Conservation (phyloP, 805 yeast genomes). For the Kuraishia hungarica region DNA sequence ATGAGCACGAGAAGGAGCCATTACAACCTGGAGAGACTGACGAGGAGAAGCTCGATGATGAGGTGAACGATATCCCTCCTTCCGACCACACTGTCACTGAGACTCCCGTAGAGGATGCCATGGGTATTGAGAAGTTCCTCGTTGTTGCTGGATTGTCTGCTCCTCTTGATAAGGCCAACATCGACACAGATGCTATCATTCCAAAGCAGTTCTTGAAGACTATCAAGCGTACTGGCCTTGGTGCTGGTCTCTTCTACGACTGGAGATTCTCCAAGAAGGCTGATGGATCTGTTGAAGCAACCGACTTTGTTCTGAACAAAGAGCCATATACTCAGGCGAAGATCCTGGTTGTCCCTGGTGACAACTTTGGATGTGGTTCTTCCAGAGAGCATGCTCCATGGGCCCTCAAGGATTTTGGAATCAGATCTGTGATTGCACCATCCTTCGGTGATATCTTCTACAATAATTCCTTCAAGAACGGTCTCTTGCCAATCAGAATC, state of each 20-base stretch:
- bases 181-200: constrained; percentile 97
- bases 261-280: constrained; percentile 66
- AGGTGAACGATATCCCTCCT: constrained; percentile 57
- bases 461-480: constrained; percentile 95
- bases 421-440: constrained; percentile 92
- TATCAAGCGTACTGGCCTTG: constrained; percentile 92
- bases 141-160: constrained; percentile 84
- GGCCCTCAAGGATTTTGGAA: constrained; percentile 98
- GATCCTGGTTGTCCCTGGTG: constrained; percentile 87
- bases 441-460: constrained; percentile 97
- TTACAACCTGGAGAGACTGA: constrained; percentile 44
- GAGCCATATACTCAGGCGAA: constrained; percentile 75
- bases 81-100: constrained; percentile 31
- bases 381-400: constrained; percentile 99
- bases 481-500: constrained; percentile 87
- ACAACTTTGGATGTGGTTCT: constrained; percentile 98
- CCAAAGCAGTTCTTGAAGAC: constrained; percentile 98
- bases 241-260: constrained; percentile 85
- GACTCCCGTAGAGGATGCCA: constrained; percentile 28
- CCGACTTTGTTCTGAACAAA: constrained; percentile 87
- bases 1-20: constrained; percentile 62
- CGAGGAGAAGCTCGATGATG: constrained; percentile 39
- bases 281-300: constrained; percentile 64
- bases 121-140: constrained; percentile 68
- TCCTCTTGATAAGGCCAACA: constrained; percentile 89